These are phyloP conservation scores for Metschnikowia henanensis DNA, from an alignment of 805 yeast species.

Conservation along the genomic window DNA sequence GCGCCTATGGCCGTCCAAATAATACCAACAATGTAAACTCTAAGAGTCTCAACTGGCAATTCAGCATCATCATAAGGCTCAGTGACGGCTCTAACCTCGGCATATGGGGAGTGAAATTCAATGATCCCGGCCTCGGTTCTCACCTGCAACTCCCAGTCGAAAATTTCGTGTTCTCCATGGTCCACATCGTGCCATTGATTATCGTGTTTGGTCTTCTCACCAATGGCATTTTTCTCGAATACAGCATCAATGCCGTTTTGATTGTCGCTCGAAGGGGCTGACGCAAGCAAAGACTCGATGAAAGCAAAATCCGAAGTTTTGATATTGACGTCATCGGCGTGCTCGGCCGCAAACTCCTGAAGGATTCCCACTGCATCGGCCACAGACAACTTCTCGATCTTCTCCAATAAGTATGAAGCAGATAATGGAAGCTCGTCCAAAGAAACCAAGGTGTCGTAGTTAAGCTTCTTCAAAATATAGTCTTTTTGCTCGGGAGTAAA, in stretches of 20 bases:
- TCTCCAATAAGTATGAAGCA: conserved; percentile 42
- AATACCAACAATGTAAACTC: conserved; percentile 26
- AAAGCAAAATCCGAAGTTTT: conserved; percentile 37
- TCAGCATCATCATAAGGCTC: conserved; percentile 40
- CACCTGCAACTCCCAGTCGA: conserved; percentile 37
- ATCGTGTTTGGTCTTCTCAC: not conserved
- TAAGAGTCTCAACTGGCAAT: conserved; percentile 35
- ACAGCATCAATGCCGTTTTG: conserved; percentile 10
- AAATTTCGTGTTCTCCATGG: conserved; percentile 5
- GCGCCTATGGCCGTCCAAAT: conserved; percentile 31
- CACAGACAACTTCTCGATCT: conserved; percentile 32
- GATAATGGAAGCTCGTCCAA: conserved; percentile 33
- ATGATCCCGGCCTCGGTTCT: conserved; percentile 39
- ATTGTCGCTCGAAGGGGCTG: not conserved
- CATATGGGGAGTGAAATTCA: conserved; percentile 40
- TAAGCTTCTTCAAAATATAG: conserved; percentile 29
- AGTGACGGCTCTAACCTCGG: conserved; percentile 40
- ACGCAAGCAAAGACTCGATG: conserved; percentile 22
- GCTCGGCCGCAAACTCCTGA: conserved; percentile 38
- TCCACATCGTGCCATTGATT: conserved; percentile 3
- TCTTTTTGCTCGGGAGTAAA: conserved; percentile 28
- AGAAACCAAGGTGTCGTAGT: conserved; percentile 25
- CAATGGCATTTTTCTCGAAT: conserved; percentile 14
- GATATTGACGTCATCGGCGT: conserved; percentile 49
- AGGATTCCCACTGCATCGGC: conserved; percentile 44